phyloP scores from a whole-genome alignment of 371 early-diverging fungal species.

The Apophysomyces sp. region DNA sequence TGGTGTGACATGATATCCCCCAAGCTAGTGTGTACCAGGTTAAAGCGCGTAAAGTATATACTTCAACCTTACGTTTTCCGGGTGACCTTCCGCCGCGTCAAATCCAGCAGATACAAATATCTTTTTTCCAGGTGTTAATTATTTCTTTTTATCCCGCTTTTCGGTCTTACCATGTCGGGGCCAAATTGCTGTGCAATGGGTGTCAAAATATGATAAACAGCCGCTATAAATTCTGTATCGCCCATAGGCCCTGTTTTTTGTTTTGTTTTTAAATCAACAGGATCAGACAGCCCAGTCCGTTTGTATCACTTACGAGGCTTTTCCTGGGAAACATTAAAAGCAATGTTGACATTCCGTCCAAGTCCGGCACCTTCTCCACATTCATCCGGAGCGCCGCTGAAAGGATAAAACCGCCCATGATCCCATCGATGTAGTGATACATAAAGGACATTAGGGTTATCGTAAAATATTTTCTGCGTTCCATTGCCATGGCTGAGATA shows the following conservation, averaged over 20 bases:
- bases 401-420: conserved; percentile 61
- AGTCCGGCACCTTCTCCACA: conserved; percentile 54
- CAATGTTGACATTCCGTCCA: conserved; percentile 64
- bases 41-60: not conserved
- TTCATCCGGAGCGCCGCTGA: conserved; percentile 56
- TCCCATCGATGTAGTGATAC: conserved; percentile 71
- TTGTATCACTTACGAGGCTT: conserved; percentile 44
- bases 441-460: conserved; percentile 66
- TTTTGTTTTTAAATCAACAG: too few relatives aligned
- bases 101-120: conserved; percentile 69
- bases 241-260: conserved; percentile 57
- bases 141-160: not conserved
- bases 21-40: conserved; percentile 34
- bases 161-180: conserved; percentile 55
- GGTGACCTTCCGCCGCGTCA: conserved; percentile 68
- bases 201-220: conserved; percentile 59
- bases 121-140: conserved; percentile 8
- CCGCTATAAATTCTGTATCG: conserved; percentile 68
- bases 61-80: conserved; percentile 51
- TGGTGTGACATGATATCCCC: conserved; percentile 60
- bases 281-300: not conserved
- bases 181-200: conserved; percentile 62
- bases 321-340: conserved; percentile 49
- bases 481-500: conserved; percentile 63
- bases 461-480: conserved; percentile 65